A percentile compares a stretch with the other conserved stretches of the same genome.
Evolutionary conservation across 129 eudicot genomes (phyloP).

Genomic region (Lonicera japonica): DNA sequence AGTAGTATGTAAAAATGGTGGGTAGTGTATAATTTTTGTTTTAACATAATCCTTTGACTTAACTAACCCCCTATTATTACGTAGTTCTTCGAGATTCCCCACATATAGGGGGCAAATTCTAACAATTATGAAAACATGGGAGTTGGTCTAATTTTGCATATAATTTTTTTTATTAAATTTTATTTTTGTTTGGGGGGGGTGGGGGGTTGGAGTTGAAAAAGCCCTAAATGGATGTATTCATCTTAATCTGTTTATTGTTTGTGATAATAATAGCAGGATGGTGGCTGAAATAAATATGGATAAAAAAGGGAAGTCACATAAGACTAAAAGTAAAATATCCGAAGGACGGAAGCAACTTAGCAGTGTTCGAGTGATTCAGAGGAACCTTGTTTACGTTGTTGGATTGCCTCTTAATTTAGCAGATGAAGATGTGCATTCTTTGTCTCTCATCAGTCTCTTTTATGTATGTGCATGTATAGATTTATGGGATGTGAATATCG

Average conservation of each 20-base stretch:
- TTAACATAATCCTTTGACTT: no score
- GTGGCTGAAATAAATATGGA: conserved; percentile 84
- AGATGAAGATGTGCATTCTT: conserved; percentile 67
- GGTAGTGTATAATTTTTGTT: not conserved
- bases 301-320: conserved; percentile 64
- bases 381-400: conserved; percentile 91
- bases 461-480: not conserved
- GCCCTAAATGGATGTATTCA: not conserved
- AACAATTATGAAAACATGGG: no score
- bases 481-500: not conserved
- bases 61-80: no score
- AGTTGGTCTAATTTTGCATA: no score
- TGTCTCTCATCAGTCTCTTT: not conserved
- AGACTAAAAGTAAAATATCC: conserved; percentile 67
- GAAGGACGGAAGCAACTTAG: conserved; percentile 93
- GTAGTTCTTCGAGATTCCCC: no score
- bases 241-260: not conserved
- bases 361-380: conserved; percentile 90
- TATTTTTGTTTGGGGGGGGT: no score
- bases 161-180: no score
- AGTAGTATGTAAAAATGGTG: not conserved
- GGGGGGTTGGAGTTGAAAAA: no score
- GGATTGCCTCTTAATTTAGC: conserved; percentile 91
- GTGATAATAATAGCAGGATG: conserved; percentile 37
- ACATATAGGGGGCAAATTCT: no score